Percentiles rank a stretch among this genome's conserved stretches.
Conservation (phyloP, 352 stramenopile genomes). For the Pythium guiyangense region DNA sequence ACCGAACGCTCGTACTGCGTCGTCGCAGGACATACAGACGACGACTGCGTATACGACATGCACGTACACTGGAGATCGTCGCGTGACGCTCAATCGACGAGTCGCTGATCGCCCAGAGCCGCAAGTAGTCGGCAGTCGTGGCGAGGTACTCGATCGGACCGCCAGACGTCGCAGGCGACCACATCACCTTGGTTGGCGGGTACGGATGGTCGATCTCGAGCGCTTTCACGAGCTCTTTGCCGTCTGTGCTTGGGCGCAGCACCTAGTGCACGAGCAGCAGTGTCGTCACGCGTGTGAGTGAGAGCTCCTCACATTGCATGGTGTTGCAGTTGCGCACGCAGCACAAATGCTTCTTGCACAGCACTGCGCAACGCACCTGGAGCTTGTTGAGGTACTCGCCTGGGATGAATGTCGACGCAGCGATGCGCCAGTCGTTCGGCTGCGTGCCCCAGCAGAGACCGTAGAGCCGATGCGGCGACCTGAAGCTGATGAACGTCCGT, state of each 20-base stretch:
- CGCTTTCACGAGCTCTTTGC: conserved; percentile 51
- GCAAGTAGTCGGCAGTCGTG: conserved; percentile 81
- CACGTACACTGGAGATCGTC: conserved; percentile 62
- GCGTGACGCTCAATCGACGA: conserved; percentile 68
- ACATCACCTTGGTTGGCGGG: conserved; percentile 86
- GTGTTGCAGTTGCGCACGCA: no score
- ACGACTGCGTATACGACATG: not conserved
- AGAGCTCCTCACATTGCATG: no score
- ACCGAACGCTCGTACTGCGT: not conserved
- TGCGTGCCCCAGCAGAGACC: conserved; percentile 74
- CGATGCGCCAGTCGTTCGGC: conserved; percentile 53
- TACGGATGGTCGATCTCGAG: conserved; percentile 84
- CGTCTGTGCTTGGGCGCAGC: conserved; percentile 46
- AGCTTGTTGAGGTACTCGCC: conserved; percentile 88
- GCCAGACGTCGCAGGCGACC: conserved; percentile 56
- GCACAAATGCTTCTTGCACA: not conserved
- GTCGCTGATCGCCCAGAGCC: conserved; percentile 72
- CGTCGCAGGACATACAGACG: not conserved
- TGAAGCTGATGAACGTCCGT: conserved; percentile 69
- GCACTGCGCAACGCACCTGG: conserved; percentile 36
- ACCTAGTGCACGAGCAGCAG: conserved; percentile 32
- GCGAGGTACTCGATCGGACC: conserved; percentile 65
- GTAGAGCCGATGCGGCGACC: conserved; percentile 58
- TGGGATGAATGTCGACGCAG: conserved; percentile 72
- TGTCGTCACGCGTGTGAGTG: no score